Evolutionary conservation across 345 rosid genomes (phyloP).

Genomic region (Chamaenerion angustifolium): DNA sequence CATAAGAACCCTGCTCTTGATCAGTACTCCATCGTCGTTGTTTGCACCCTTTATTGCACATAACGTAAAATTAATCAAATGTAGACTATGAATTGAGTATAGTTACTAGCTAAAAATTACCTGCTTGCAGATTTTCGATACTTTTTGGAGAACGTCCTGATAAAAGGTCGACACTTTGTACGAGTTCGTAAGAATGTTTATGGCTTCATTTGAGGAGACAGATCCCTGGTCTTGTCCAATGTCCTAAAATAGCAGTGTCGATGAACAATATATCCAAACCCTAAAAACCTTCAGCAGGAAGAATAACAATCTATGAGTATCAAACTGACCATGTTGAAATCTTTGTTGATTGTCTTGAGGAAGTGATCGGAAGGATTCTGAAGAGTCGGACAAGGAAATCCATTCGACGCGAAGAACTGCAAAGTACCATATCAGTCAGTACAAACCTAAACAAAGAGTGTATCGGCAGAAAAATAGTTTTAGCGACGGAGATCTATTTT

Average conservation of each 20-base stretch:
- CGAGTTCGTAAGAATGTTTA: not conserved
- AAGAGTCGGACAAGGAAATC: constrained; percentile 4
- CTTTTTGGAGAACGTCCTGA: not conserved
- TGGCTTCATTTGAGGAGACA: not conserved
- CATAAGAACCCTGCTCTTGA: not conserved
- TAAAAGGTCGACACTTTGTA: not conserved
- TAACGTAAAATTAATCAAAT: no score
- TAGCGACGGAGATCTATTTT: not conserved
- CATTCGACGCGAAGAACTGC: constrained; percentile 4
- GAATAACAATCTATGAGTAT: not conserved
- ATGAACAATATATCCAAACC: no score
- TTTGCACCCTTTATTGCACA: no score
- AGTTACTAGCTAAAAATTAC: not conserved
- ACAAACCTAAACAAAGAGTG: not conserved
- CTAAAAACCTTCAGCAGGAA: not conserved
- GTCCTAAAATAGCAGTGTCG: not conserved
- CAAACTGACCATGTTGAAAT: not conserved
- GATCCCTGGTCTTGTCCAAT: not conserved
- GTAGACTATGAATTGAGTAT: no score
- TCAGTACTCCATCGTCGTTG: not conserved
- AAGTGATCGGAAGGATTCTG: constrained; percentile 7
- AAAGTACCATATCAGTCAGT: not conserved
- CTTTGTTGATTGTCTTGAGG: constrained; percentile 3
- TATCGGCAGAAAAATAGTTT: not conserved
- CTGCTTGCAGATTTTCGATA: not conserved